phyloP scores from a whole-genome alignment of 345 rosid species.

The Lumnitzera racemosa region DNA sequence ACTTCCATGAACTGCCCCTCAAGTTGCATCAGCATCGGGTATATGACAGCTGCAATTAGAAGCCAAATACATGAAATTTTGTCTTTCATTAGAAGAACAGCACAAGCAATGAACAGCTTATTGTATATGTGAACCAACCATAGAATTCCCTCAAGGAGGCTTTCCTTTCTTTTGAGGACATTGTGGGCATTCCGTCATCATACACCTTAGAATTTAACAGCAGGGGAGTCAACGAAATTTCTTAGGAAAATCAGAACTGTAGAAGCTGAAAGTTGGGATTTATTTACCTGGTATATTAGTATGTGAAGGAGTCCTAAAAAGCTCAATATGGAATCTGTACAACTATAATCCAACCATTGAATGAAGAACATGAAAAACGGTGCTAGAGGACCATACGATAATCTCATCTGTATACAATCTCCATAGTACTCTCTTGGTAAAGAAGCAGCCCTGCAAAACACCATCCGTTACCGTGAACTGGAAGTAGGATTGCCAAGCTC shows the following conservation, averaged over 20 bases:
- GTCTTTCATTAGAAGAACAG: constrained; percentile 3
- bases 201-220: constrained; percentile 31
- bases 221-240: not conserved
- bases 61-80: constrained; percentile 1
- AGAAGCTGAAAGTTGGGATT: not conserved
- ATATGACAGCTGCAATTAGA: constrained; percentile 43
- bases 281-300: constrained; percentile 50
- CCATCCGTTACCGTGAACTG: not conserved
- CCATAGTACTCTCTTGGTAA: constrained; percentile 55
- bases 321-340: constrained; percentile 55
- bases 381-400: constrained; percentile 72
- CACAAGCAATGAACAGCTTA: not conserved
- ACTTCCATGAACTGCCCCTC: constrained; percentile 48
- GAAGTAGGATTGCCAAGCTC: not conserved
- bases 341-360: constrained; percentile 66
- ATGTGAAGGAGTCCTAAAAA: constrained; percentile 31
- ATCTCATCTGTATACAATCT: constrained; percentile 68
- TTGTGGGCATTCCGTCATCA: constrained; percentile 64
- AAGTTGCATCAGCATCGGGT: constrained; percentile 60
- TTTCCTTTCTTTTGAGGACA: constrained; percentile 53
- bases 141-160: constrained; percentile 60
- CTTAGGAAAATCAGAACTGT: not conserved
- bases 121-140: constrained; percentile 27
- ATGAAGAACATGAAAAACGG: constrained; percentile 57
- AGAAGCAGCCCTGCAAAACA: constrained; percentile 49